Base-by-base conservation (phyloP, 2,329 filamentous ascomycete genomes). In the Samsoniella hepiali region DNA sequence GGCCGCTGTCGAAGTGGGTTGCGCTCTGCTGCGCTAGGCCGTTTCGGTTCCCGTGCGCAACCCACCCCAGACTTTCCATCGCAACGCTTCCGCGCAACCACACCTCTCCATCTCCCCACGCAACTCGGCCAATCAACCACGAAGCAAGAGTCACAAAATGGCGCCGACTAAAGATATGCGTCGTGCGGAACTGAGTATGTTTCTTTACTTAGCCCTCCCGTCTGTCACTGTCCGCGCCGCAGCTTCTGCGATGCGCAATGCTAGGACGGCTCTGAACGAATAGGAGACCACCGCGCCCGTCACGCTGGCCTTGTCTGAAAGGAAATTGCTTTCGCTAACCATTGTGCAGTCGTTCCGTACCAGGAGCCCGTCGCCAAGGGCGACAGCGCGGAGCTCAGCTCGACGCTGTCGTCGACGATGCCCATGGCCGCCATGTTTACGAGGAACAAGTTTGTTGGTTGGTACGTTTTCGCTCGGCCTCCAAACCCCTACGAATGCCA, bases 361-460 rank as follows among this genome's bases (percentile, higher is more conserved):
- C 87, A 91, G 76, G 89, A 90, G 70, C 91, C 92, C 50, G 80
- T 83, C 56, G 81, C 85, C 70, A 87, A 88, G 71, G 84, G 83
- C 71, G 83, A 85, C 27, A 71, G 80, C 66, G 79, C 84, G 68
- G 93, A 97, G 72, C 84, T 96, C 76, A 82, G 86, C 60, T 89
- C 90, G 77, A 91, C 82, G 34, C 72, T 88, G 62, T 80, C 84
- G 34, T 94, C 89, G 72, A 96, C 93, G 42, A 82, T 98, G 73
- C 94, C 94, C 64, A 97, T 97, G 94, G 93, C 91, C 64, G 93
- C 93, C 67, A 96, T 97, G 84, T 95, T 97, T 75, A 95, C 90
- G 70, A 85, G 93, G 69, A 97, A 96, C 79, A 90, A 91, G 84
- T 95, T 85, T 72, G 78, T 89, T 64, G 86, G 86, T 72, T 89